Percentiles rank a stretch among this genome's conserved stretches.
These are phyloP conservation scores for Paecilomyces dactylethromorphus DNA, from an alignment of 2,329 filamentous ascomycete genomes.

Conservation along the genomic window DNA sequence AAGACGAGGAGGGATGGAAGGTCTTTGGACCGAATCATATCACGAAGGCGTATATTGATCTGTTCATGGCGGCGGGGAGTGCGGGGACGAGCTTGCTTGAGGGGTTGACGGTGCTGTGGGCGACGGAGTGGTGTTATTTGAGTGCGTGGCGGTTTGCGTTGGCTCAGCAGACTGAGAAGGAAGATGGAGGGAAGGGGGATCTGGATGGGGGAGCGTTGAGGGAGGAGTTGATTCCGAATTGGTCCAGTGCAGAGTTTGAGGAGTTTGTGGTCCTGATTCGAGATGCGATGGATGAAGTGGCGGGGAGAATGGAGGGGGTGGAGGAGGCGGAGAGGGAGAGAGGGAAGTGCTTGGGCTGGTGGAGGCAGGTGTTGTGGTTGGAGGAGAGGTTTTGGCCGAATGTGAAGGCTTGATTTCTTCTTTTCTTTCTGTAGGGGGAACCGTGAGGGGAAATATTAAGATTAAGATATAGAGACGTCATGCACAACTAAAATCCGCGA, in stretches of 20 bases:
- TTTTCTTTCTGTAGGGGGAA: neutral
- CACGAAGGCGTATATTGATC: constrained; percentile 50
- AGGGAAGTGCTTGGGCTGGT: constrained; percentile 43
- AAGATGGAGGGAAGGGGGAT: constrained; percentile 33
- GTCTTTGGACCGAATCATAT: constrained; percentile 35
- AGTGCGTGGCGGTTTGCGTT: constrained; percentile 49
- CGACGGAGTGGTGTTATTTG: constrained; percentile 62
- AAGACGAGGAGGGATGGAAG: constrained; percentile 4
- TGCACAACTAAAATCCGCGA: too few relatives aligned
- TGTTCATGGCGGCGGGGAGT: constrained; percentile 52
- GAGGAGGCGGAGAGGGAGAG: constrained; percentile 32
- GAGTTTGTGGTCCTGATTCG: constrained; percentile 53
- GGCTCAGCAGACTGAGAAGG: constrained; percentile 23
- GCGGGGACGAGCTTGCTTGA: constrained; percentile 53
- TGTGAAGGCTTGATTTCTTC: constrained; percentile 9
- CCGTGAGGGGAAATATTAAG: neutral
- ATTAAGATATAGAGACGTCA: too few relatives aligned
- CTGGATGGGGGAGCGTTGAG: constrained; percentile 59
- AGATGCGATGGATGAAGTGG: constrained; percentile 50
- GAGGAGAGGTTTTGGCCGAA: constrained; percentile 56
- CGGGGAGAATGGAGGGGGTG: constrained; percentile 31
- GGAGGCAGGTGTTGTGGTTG: constrained; percentile 44
- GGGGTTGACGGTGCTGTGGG: constrained; percentile 67
- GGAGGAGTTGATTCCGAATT: constrained; percentile 61
- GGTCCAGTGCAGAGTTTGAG: constrained; percentile 57